Evolutionary conservation across 2,329 filamentous ascomycete genomes (phyloP).

Genomic region (Didymella lethalis): DNA sequence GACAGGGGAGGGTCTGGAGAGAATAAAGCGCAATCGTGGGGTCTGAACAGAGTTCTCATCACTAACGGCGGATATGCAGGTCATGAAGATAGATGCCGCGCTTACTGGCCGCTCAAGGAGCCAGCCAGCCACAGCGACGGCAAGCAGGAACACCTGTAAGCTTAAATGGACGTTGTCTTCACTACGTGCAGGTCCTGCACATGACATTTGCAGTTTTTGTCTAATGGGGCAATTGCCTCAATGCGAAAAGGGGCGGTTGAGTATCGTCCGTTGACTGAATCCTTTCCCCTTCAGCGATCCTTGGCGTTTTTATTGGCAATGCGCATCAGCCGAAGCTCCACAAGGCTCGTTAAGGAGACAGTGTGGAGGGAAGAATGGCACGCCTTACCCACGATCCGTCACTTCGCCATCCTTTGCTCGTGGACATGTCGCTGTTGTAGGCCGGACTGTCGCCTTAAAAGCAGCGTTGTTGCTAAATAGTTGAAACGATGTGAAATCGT

Average conservation of each 20-base stretch:
- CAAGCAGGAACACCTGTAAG: conserved; percentile 1
- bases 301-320: conserved; percentile 15
- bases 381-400: conserved; percentile 7
- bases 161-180: conserved; percentile 6
- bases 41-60: conserved; percentile 8
- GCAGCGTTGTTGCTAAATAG: conserved; percentile 9
- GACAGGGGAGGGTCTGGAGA: conserved; percentile 7
- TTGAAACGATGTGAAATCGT: conserved; percentile 4
- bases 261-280: conserved; percentile 5
- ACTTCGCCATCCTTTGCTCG: neutral
- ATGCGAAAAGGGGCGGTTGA: conserved; percentile 13
- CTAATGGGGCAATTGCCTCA: neutral
- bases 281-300: conserved; percentile 11
- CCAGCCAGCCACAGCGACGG: conserved; percentile 9
- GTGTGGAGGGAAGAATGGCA: conserved; percentile 22
- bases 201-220: neutral
- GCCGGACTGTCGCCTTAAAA: conserved; percentile 6
- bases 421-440: neutral
- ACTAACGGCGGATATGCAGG: conserved; percentile 11
- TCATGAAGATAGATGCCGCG: neutral
- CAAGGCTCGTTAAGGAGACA: conserved; percentile 10
- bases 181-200: neutral
- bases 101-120: conserved; percentile 1
- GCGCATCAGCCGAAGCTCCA: conserved; percentile 10
- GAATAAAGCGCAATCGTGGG: neutral